Evolutionary conservation across 306 rosid species (phyloP).

Genomic region (Vigna nakashimae): DNA sequence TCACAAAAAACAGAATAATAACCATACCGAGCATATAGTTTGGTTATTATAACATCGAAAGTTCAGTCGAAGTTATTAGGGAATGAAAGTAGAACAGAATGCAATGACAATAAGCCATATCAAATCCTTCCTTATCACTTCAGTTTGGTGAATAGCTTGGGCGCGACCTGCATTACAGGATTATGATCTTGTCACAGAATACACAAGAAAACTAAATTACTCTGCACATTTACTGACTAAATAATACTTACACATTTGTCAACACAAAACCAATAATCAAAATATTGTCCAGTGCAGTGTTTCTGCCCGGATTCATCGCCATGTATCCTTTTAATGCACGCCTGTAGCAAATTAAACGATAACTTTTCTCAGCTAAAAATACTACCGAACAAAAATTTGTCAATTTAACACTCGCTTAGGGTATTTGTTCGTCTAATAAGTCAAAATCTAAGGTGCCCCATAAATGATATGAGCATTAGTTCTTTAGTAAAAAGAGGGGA

Average conservation of each 20-base stretch:
- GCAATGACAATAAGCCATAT: conserved; percentile 30
- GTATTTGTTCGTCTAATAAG: neutral
- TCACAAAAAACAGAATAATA: conserved; percentile 37
- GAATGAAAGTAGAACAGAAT: conserved; percentile 42
- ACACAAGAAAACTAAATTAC: conserved; percentile 18
- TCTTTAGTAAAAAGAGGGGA: neutral
- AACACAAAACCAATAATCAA: conserved; percentile 90
- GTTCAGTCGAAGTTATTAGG: conserved; percentile 38
- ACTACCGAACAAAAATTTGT: conserved; percentile 15
- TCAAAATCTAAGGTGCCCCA: conserved; percentile 13
- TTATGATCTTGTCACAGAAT: conserved; percentile 14
- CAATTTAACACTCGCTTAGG: neutral
- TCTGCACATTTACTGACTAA: neutral
- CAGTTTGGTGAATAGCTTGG: conserved; percentile 68
- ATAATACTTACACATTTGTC: conserved; percentile 92
- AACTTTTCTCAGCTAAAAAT: conserved; percentile 28
- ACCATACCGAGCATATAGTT: conserved; percentile 41
- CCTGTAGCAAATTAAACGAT: conserved; percentile 56
- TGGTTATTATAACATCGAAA: conserved; percentile 45
- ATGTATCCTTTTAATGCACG: conserved; percentile 81
- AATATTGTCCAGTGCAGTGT: conserved; percentile 99
- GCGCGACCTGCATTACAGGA: conserved; percentile 79
- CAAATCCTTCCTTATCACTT: conserved; percentile 56
- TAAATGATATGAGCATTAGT: neutral
- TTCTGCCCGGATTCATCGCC: conserved; percentile 85